Evolutionary conservation across 2,329 filamentous ascomycete species (phyloP).

Genomic region (Hypoxylon sp.): DNA sequence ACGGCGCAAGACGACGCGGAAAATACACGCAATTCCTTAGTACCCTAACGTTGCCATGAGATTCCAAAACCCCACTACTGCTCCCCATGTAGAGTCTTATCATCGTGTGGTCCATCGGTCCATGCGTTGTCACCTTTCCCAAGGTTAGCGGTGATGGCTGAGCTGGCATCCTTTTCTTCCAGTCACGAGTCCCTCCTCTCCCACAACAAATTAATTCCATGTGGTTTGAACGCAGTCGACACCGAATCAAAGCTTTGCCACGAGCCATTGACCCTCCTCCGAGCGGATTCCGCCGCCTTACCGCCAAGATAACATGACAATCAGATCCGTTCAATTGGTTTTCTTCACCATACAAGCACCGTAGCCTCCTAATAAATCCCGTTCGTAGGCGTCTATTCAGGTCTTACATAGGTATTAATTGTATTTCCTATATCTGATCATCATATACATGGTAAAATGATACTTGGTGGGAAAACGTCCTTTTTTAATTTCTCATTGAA

Average conservation of each 20-base stretch:
- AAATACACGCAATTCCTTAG: constrained; percentile 21
- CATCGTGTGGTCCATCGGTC: constrained; percentile 40
- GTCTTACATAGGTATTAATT: not conserved
- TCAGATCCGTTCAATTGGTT: constrained; percentile 27
- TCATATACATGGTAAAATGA: not conserved
- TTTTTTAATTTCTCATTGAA: not conserved
- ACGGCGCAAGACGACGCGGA: constrained; percentile 14
- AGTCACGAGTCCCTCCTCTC: constrained; percentile 43
- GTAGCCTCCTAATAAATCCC: constrained; percentile 22
- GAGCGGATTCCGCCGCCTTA: constrained; percentile 24
- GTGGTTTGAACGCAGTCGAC: constrained; percentile 30
- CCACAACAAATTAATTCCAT: constrained; percentile 30
- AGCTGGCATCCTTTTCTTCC: constrained; percentile 46
- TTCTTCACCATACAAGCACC: constrained; percentile 19
- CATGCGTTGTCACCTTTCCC: constrained; percentile 42
- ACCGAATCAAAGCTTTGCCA: constrained; percentile 30
- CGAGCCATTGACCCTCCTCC: constrained; percentile 19
- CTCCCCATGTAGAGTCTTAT: constrained; percentile 42
- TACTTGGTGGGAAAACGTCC: not conserved
- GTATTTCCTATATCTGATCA: constrained; percentile 7
- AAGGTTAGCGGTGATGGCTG: constrained; percentile 36
- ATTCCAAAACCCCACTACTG: constrained; percentile 41
- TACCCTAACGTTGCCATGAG: constrained; percentile 24
- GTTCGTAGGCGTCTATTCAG: not conserved
- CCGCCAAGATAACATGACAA: constrained; percentile 32